Evolutionary conservation across 257 asterid genomes (phyloP).

Genomic region (Solanum pimpinellifolium): DNA sequence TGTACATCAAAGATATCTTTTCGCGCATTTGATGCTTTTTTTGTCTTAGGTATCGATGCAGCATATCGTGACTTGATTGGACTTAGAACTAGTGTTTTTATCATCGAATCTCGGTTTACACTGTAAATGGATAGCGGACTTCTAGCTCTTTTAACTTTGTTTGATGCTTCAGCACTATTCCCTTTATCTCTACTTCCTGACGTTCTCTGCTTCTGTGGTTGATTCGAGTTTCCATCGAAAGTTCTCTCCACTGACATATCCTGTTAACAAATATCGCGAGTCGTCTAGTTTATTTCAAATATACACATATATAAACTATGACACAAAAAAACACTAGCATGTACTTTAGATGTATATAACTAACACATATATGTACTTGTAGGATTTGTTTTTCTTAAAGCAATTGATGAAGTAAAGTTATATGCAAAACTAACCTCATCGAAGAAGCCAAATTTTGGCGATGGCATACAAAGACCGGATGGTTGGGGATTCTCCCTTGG

Average conservation of each 20-base stretch:
- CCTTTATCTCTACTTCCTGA: background rate
- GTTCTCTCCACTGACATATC: background rate
- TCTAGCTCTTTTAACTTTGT: background rate
- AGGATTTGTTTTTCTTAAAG: background rate
- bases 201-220: background rate
- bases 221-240: background rate
- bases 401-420: background rate
- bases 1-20: constrained; percentile 1
- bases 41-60: constrained; percentile 6
- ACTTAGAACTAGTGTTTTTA: background rate
- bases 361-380: background rate
- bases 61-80: constrained; percentile 1
- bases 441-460: constrained; percentile 47
- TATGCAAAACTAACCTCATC: constrained; percentile 29
- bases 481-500: constrained; percentile 17
- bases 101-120: background rate
- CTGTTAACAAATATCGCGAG: background rate
- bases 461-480: constrained; percentile 55
- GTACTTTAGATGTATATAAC: background rate
- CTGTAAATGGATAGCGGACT: background rate
- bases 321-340: background rate
- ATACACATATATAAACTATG: background rate
- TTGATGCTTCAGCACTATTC: background rate
- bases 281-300: background rate
- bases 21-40: background rate